Conservation (phyloP, 495 filamentous ascomycete species). For the Penicillium samsonianum region DNA sequence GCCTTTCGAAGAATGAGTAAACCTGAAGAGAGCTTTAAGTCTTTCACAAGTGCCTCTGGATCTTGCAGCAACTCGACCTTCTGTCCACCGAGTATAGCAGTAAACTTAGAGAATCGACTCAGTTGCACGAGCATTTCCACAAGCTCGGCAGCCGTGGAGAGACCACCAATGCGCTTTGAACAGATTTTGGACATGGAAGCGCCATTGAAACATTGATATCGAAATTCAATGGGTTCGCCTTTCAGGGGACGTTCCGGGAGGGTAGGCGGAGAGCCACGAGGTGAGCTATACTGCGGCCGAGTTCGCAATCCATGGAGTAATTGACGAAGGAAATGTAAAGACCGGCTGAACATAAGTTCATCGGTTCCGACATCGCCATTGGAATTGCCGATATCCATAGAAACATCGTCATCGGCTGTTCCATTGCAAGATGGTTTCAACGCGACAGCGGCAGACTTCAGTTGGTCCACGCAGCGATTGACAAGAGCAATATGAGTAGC, state of each 20-base stretch:
- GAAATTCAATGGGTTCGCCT: conserved; percentile 65
- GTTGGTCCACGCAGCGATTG: conserved; percentile 72
- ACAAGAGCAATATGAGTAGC: conserved; percentile 78
- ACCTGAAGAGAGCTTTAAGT: conserved; percentile 55
- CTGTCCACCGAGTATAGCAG: conserved; percentile 52
- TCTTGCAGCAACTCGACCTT: conserved; percentile 47
- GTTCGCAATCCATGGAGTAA: conserved; percentile 55
- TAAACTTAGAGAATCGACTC: conserved; percentile 73
- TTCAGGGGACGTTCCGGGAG: conserved; percentile 45
- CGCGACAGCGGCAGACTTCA: conserved; percentile 65
- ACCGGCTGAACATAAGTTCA: conserved; percentile 65
- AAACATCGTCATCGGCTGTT: conserved; percentile 43
- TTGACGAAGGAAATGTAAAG: conserved; percentile 59
- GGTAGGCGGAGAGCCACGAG: conserved; percentile 38
- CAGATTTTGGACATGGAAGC: conserved; percentile 55
- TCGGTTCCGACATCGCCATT: conserved; percentile 50
- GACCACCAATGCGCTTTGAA: conserved; percentile 61
- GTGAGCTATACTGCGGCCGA: conserved; percentile 55
- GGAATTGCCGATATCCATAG: conserved; percentile 49
- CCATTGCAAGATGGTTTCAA: conserved; percentile 52
- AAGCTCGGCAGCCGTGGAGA: conserved; percentile 69
- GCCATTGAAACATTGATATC: conserved; percentile 73
- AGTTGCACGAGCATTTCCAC: conserved; percentile 61
- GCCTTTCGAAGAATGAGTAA: conserved; percentile 58
- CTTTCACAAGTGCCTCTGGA: conserved; percentile 38